A percentile compares a stretch with the other conserved stretches of the same genome.
Evolutionary conservation across 2,329 filamentous ascomycete genomes (phyloP).

Genomic region (Macrophomina pseudophaseolina): DNA sequence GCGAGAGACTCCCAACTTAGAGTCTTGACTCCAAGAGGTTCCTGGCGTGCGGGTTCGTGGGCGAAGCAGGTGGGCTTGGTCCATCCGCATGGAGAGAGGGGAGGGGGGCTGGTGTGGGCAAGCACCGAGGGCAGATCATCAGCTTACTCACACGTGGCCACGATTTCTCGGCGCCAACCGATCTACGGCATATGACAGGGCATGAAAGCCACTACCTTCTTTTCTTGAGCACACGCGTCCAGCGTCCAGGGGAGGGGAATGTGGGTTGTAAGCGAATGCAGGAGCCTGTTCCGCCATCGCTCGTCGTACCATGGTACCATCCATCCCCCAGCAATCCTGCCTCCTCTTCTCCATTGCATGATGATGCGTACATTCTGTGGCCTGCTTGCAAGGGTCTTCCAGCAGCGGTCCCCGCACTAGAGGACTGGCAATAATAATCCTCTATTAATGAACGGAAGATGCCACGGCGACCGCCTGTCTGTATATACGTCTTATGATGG

Average conservation of each 20-base stretch:
- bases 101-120: background rate
- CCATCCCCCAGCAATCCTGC: background rate
- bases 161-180: constrained; percentile 15
- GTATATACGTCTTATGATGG: background rate
- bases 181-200: constrained; percentile 10
- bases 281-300: background rate
- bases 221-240: background rate
- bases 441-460: background rate
- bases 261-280: background rate
- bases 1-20: background rate
- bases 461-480: background rate
- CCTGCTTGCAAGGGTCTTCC: background rate
- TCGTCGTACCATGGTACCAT: background rate
- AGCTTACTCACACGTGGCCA: background rate
- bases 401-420: background rate
- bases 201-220: background rate
- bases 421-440: background rate
- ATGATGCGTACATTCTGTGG: background rate
- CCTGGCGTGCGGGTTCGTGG: background rate
- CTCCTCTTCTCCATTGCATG: background rate
- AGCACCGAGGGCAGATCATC: background rate
- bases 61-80: background rate
- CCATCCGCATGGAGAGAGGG: background rate
- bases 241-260: background rate
- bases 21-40: background rate